These are phyloP conservation scores for Salix brachista DNA, from an alignment of 345 rosid genomes.

Conservation along the genomic window DNA sequence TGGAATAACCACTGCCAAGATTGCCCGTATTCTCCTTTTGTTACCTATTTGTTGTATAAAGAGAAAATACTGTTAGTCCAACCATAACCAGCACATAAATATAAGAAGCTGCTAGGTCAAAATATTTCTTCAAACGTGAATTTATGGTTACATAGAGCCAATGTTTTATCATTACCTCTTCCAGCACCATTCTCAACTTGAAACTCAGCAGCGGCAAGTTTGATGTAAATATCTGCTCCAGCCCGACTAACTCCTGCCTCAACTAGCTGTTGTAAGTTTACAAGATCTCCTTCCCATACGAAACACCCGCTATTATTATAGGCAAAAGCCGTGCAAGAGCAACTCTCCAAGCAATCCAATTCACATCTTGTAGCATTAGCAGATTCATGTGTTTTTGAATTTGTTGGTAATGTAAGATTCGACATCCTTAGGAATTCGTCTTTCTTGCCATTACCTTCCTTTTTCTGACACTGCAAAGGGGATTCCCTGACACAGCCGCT, in stretches of 20 bases:
- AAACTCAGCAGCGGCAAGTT: slow-evolving; percentile 8
- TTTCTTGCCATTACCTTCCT: not conserved
- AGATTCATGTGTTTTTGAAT: not conserved
- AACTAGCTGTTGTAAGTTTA: not conserved
- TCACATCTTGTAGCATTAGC: slow-evolving; percentile 14
- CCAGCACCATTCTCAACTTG: not conserved
- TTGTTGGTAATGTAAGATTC: not conserved
- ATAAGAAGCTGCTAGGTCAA: no score
- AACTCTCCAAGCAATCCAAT: slow-evolving; percentile 1
- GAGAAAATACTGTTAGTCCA: no score
- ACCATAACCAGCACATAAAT: no score
- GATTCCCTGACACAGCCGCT: slow-evolving; percentile 24
- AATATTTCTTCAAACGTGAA: no score
- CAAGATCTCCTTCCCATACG: slow-evolving; percentile 8
- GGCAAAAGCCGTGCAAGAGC: not conserved
- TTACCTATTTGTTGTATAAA: no score
- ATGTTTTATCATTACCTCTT: no score
- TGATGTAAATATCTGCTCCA: not conserved
- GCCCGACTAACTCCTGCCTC: not conserved
- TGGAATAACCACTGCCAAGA: no score
- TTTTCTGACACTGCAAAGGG: not conserved
- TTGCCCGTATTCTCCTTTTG: no score
- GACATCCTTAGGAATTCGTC: slow-evolving; percentile 6
- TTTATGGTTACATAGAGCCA: no score
- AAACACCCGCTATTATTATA: not conserved